Conservation (phyloP, 2,329 filamentous ascomycete genomes). For the Venturia aucupariae region DNA sequence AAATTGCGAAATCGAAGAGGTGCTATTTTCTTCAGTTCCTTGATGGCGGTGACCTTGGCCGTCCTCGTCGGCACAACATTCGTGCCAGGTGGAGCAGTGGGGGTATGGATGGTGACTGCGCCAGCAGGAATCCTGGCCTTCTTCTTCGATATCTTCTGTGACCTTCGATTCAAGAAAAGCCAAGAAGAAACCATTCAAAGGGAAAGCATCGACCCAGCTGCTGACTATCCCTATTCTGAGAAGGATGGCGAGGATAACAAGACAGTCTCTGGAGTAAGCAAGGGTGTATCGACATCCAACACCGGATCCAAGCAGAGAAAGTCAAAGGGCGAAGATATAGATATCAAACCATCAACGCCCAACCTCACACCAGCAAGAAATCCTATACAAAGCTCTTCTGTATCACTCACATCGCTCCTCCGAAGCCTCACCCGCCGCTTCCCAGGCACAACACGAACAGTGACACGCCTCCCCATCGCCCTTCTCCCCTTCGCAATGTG, state of each 20-base stretch:
- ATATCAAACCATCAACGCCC: background rate
- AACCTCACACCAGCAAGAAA: background rate
- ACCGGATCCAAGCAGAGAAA: background rate
- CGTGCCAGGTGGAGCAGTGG: background rate
- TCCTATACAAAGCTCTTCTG: background rate
- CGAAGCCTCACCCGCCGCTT: background rate
- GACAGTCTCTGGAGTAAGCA: background rate
- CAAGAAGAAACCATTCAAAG: background rate
- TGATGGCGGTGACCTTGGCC: background rate
- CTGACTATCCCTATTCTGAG: background rate
- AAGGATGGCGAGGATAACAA: background rate
- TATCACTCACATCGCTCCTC: background rate
- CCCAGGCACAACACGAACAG: conserved; percentile 3
- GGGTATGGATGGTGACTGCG: background rate
- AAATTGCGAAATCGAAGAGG: conserved; percentile 3
- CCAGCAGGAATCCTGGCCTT: background rate
- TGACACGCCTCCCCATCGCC: background rate
- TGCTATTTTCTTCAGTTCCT: background rate
- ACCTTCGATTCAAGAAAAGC: background rate
- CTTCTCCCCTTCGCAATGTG: conserved; percentile 5
- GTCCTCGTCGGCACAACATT: background rate
- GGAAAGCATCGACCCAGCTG: background rate
- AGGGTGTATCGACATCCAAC: background rate
- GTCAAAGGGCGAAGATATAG: background rate
- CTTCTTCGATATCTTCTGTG: conserved; percentile 1